phyloP scores from a whole-genome alignment of 2,329 filamentous ascomycete species.

The Exophiala calicioides region DNA sequence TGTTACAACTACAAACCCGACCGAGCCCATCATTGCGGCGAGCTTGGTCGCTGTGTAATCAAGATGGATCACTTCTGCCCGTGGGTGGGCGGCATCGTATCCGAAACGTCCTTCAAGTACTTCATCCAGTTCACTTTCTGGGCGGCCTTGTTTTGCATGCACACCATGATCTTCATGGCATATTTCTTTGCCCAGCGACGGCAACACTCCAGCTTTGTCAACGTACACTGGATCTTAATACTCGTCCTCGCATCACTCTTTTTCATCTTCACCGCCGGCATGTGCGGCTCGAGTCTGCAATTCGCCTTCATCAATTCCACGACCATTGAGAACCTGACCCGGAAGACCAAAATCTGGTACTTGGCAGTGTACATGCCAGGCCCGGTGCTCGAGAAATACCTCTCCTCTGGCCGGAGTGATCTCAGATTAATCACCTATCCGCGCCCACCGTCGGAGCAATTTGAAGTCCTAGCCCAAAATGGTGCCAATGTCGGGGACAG shows the following conservation, averaged over 20 bases:
- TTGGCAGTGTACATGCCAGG: conserved; percentile 72
- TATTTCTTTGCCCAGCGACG: conserved; percentile 62
- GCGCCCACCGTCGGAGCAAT: conserved; percentile 33
- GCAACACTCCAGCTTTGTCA: conserved; percentile 39
- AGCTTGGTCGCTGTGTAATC: conserved; percentile 75
- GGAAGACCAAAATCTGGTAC: conserved; percentile 63
- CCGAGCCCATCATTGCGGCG: conserved; percentile 80
- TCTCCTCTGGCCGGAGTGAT: conserved; percentile 36
- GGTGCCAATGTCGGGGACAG: conserved; percentile 19
- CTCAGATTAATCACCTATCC: conserved; percentile 46
- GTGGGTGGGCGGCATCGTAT: conserved; percentile 91
- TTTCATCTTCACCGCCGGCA: conserved; percentile 74
- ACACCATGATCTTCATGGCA: conserved; percentile 64
- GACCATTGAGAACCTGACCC: conserved; percentile 75
- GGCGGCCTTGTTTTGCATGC: conserved; percentile 65
- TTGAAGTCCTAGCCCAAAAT: conserved; percentile 22
- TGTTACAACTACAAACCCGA: conserved; percentile 89
- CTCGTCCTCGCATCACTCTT: conserved; percentile 72
- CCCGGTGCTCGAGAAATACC: conserved; percentile 35
- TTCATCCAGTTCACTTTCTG: conserved; percentile 87
- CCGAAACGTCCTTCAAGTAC: conserved; percentile 84
- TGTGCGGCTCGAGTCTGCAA: conserved; percentile 71
- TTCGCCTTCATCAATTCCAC: conserved; percentile 74
- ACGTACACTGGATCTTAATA: conserved; percentile 66
- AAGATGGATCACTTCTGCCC: conserved; percentile 98